Base-by-base conservation (phyloP, 1,284 basidiomycete genomes). In the Porodaedalea pini region DNA sequence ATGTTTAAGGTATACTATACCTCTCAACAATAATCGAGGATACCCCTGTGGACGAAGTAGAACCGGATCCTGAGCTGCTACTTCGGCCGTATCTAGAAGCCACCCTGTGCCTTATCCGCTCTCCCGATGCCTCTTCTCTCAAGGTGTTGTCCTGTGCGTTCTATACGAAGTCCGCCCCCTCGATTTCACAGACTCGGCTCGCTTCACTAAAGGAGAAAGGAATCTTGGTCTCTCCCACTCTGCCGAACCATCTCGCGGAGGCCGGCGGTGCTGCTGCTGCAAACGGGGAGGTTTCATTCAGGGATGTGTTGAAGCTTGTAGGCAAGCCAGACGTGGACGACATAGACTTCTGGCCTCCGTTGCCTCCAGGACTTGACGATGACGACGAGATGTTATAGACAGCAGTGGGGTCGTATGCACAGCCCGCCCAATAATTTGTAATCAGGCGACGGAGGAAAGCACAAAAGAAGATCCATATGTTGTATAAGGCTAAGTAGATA, bases 231-330 rank as follows among this genome's bases (percentile, higher is more conserved):
- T 66, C 79, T 1, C 70, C 78, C 6, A 62, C 74, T 19, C 66
- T 73, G 48, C 68, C 72, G 15, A 67, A 69, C 51, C 72, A 78
- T 47, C 66, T 84, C 1, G 73, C 85, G 1, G 80, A 85, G 45
- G 68, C 77, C 21, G 75, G 82, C 23, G 88, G 92, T 67, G 69
- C 75, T 37, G 78, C 85, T 34, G 80, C 85, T 2, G 60, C 64
- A 5, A 69, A 78, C 58, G 89, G 85, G 0, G 84, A 92, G 68
- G 66, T 66, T 10, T 71, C 81, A 2, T 92, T 90, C 67, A 82
- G 80, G 77, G 75, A 76, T 45, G 75, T 79, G 0, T 67, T 80
- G 0, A 67, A 67, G 39, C 34, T n/a, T 15, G 39, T 60, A 2
- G 54, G 41, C 4, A 53, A 19, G 11, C 15, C 15, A 23, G 50